Evolutionary conservation across 495 filamentous ascomycete genomes (phyloP).

Genomic region (Talaromyces liani): DNA sequence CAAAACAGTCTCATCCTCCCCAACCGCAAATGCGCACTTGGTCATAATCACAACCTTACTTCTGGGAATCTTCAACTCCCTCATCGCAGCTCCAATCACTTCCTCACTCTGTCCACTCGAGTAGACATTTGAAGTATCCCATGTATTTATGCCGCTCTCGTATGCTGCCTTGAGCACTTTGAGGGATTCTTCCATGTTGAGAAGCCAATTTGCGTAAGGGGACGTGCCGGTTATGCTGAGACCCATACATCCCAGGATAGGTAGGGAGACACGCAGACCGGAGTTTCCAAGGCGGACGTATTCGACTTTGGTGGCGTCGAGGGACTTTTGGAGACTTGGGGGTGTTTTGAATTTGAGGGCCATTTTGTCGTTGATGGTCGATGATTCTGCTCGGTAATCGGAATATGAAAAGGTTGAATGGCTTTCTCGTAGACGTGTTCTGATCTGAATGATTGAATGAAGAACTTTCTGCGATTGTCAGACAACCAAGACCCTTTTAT

Average conservation of each 20-base stretch:
- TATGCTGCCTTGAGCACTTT: slow-evolving; percentile 61
- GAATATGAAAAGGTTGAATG: too few relatives aligned
- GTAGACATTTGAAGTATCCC: slow-evolving; percentile 51
- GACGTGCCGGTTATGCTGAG: slow-evolving; percentile 38
- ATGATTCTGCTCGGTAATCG: too few relatives aligned
- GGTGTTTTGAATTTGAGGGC: not conserved
- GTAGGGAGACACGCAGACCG: slow-evolving; percentile 57
- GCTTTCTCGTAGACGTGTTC: not conserved
- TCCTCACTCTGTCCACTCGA: slow-evolving; percentile 60
- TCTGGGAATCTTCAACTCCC: slow-evolving; percentile 64
- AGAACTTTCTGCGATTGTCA: not conserved
- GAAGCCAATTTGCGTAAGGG: slow-evolving; percentile 51
- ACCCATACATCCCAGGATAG: slow-evolving; percentile 63
- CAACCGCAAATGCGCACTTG: slow-evolving; percentile 57
- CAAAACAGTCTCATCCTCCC: slow-evolving; percentile 20
- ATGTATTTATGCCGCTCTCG: slow-evolving; percentile 53
- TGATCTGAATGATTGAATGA: not conserved
- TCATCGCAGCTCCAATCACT: slow-evolving; percentile 64
- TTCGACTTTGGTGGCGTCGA: slow-evolving; percentile 13
- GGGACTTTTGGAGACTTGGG: not conserved
- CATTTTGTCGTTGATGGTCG: not conserved
- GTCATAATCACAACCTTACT: slow-evolving; percentile 62
- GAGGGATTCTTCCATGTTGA: slow-evolving; percentile 54
- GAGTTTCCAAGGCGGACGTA: slow-evolving; percentile 48
- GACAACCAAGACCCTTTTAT: not conserved